Base-by-base conservation (phyloP, 345 rosid species). In the Erodium maritimum region DNA sequence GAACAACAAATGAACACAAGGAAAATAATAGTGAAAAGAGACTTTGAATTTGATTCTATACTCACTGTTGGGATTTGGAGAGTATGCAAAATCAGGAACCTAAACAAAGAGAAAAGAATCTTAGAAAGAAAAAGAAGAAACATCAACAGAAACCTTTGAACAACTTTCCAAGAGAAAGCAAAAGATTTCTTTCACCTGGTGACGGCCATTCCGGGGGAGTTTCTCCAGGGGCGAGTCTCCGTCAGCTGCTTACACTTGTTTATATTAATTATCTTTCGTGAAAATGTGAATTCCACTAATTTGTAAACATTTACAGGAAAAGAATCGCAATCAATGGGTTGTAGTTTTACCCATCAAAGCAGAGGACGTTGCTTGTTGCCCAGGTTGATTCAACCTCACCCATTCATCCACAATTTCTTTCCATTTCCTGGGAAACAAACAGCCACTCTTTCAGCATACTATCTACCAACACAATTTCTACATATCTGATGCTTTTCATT, bases 361-460 rank as follows among this genome's bases (percentile, higher is more conserved):
- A 50, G 94, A 70, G 61, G 99, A 74, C 59, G 82, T 87, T 58
- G 79, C 84, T 50, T 65, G 77, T 69, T 81, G 83, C 61, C 89
- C 81, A 60, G 88, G 86, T 67, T 81, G 89, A 79, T 93, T 89
- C 76, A 78, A 62, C 69, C 69, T 86, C 69, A 91, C 96, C 96
- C 96, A 89, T 68, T 93, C 95, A 55, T 89, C 94, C 21, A 88
- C 96, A 45, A 72, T 93, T 56, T 82, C 94, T 61, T 89, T 93
- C 99, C 99, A 93, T 71, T 89, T 93, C 71, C 96, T 91, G 76
- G 52, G 63, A 19, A 64, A 67, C 61, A 65, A 70, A 55, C 46
- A 55, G 19, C 23, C 55, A 0, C 33, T 46, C 52, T 34, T 17
- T 17, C 17, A 58, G 24, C 19, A 23, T 7, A 56, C 5, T 17